Evolutionary conservation across 306 rosid species (phyloP).

Genomic region (Malus asiatica): DNA sequence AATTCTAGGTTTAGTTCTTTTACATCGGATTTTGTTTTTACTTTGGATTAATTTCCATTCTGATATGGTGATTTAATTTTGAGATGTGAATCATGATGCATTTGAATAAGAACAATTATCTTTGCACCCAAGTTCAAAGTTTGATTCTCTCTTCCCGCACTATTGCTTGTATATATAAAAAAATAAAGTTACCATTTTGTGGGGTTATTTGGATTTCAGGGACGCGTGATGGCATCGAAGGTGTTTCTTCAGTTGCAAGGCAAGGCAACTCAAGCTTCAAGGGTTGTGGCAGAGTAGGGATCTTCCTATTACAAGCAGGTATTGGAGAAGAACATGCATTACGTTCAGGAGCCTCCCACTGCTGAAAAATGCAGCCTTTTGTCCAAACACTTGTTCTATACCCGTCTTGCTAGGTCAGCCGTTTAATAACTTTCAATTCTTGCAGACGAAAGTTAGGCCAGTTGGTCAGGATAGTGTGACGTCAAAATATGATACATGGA

Average conservation of each 20-base stretch:
- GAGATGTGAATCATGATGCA: background rate
- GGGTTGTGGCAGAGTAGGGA: conserved; percentile 24
- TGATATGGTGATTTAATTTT: background rate
- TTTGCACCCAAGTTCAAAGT: no score
- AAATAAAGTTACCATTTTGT: background rate
- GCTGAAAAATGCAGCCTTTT: conserved; percentile 27
- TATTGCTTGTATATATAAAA: no score
- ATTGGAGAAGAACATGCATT: conserved; percentile 29
- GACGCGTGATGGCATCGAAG: conserved; percentile 22
- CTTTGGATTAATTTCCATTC: no score
- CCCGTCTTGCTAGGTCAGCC: conserved; percentile 32
- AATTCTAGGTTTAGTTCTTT: no score
- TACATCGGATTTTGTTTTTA: no score
- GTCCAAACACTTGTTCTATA: conserved; percentile 23
- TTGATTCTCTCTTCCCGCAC: no score
- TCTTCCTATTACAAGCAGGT: conserved; percentile 25
- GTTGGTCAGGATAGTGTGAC: background rate
- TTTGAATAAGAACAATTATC: background rate
- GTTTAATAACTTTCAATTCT: no score
- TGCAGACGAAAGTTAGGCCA: no score
- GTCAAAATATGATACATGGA: no score
- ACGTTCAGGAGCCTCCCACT: conserved; percentile 28
- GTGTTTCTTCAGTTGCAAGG: conserved; percentile 20
- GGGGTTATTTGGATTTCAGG: background rate
- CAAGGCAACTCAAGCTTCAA: conserved; percentile 28